phyloP scores from a whole-genome alignment of 2,329 filamentous ascomycete genomes.

The Aspergillus transmontanensis region DNA sequence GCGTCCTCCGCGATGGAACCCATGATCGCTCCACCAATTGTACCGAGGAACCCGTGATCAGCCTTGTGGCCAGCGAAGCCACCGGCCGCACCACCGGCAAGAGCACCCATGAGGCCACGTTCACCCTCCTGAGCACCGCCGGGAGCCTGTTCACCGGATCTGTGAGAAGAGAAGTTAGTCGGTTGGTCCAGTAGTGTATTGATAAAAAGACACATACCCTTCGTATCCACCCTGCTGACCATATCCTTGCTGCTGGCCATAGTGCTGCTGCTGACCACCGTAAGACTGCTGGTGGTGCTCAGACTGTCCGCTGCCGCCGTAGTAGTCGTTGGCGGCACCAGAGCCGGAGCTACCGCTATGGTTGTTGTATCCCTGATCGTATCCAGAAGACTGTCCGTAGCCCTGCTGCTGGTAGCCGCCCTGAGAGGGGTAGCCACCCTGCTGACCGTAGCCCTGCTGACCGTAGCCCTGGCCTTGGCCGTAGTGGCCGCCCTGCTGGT shows the following conservation, averaged over 20 bases:
- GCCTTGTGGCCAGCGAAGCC: constrained; percentile 51
- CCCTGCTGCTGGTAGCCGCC: constrained; percentile 23
- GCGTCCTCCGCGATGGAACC: constrained; percentile 50
- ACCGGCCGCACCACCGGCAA: constrained; percentile 51
- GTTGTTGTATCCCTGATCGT: constrained; percentile 31
- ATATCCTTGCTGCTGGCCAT: constrained; percentile 25
- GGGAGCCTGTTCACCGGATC: constrained; percentile 34
- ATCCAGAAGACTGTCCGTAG: constrained; percentile 22
- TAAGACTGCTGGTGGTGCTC: constrained; percentile 22
- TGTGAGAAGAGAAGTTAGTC: constrained; percentile 12
- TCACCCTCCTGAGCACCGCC: constrained; percentile 47
- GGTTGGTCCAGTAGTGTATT: background rate
- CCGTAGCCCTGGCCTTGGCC: constrained; percentile 28
- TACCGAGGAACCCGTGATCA: constrained; percentile 51
- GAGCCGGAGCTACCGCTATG: constrained; percentile 23
- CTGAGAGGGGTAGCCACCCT: constrained; percentile 7
- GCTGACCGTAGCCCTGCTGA: constrained; percentile 26
- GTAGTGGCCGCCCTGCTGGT: constrained; percentile 30
- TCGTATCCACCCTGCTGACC: constrained; percentile 22
- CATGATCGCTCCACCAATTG: constrained; percentile 51
- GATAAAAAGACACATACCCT: constrained; percentile 22
- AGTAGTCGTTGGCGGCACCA: constrained; percentile 20
- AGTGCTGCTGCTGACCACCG: constrained; percentile 15
- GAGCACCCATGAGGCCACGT: constrained; percentile 49
- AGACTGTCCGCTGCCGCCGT: constrained; percentile 24